Conservation (phyloP, 371 early-diverging fungal species). For the Haplosporangium sp. region DNA sequence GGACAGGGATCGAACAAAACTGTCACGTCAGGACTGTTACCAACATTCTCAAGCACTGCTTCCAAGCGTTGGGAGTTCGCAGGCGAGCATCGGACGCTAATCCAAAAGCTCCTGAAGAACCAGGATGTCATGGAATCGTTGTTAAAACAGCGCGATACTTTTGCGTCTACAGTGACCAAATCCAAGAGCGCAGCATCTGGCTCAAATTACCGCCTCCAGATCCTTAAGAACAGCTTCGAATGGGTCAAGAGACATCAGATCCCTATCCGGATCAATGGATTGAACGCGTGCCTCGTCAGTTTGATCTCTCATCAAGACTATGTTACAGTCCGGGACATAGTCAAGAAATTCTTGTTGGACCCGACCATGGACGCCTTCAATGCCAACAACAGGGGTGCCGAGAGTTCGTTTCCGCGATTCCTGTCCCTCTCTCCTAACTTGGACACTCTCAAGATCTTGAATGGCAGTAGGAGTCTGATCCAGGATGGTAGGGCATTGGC, state of each 20-base stretch:
- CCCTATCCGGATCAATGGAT: slow-evolving; percentile 33
- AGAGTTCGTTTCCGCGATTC: background rate
- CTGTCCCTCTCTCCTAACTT: slow-evolving; percentile 6
- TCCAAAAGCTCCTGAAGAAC: slow-evolving; percentile 26
- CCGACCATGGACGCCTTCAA: background rate
- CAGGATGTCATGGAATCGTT: slow-evolving; percentile 25
- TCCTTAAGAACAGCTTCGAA: slow-evolving; percentile 26
- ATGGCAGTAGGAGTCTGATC: background rate
- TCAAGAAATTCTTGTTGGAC: background rate
- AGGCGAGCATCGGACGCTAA: slow-evolving; percentile 12
- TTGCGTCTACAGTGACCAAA: background rate
- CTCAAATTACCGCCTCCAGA: slow-evolving; percentile 8
- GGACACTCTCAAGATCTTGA: slow-evolving; percentile 4
- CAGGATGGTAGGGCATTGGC: background rate
- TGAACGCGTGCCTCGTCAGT: slow-evolving; percentile 25
- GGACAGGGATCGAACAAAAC: background rate
- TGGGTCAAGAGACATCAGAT: slow-evolving; percentile 29
- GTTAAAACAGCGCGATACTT: slow-evolving; percentile 10
- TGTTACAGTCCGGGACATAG: slow-evolving; percentile 1
- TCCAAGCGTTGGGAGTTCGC: slow-evolving; percentile 1
- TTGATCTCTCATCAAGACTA: slow-evolving; percentile 30
- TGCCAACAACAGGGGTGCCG: background rate
- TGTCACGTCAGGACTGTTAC: background rate
- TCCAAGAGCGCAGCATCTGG: background rate
- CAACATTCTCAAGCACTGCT: no score